Evolutionary conservation across 1,139 yeast species (phyloP), one percentile per base, ranked within the genome.

Genomic region (Kodamaea suecica): DNA sequence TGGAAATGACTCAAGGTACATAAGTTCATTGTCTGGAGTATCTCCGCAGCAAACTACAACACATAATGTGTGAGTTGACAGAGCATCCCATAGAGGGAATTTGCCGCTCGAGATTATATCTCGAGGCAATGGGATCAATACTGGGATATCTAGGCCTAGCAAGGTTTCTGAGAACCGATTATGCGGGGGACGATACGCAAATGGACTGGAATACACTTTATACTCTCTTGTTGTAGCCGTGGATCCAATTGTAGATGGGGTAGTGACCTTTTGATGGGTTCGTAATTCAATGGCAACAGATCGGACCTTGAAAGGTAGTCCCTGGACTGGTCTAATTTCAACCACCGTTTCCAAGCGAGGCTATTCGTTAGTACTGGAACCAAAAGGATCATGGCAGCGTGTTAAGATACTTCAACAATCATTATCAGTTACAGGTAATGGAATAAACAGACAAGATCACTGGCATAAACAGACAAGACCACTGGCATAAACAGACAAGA

Each of bases 121-220:
- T 37, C 66, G 68, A 1, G 79, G 80, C n/a, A 80, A 52, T 0
- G 80, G 80, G 23, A 80, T 67, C 8, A 80, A 58, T 28, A 80
- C 55, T 0, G 86, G 86, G 4, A 80, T 53, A 45, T 80, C 84
- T 21, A 79, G 49, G 0, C 81, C 84, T 6, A 79, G 46, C 17
- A 74, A 46, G 25, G 60, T 61, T 33, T 63, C 57, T 23, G 53
- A 53, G 35, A 69, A 60, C 23, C 56, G 53, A 3, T 70, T 72
- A 31, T 57, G 48, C 1, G 66, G 59, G 1, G 74, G 73, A 14
- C 61, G 48, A 42, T 57, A 70, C 14, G 59, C 52, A 44, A 57
- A 48, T 29, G 69, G 61, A 46, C 66, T 61, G 35, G 66, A 63
- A 53, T 63, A 63, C 0, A 65, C 32, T 33, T 59, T 58, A 40